Percentiles rank a stretch among this genome's conserved stretches.
phyloP scores from a whole-genome alignment of 768 basidiomycete species.

The Tubosaeta sp. region DNA sequence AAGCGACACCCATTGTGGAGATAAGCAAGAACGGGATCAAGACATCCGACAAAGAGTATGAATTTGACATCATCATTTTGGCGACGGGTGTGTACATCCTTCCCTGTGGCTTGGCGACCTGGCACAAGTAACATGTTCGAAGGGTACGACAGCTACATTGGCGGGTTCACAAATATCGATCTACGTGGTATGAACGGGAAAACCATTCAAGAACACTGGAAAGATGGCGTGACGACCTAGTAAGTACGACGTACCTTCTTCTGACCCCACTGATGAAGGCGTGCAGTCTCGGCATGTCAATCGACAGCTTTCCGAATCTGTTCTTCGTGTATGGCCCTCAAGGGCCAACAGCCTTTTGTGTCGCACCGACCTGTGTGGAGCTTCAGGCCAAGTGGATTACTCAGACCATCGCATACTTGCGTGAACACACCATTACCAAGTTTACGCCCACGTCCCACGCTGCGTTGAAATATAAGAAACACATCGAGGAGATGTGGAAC shows the following conservation, averaged over 20 bases:
- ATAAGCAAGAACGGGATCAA: conserved; percentile 7
- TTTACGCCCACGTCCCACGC: conserved; percentile 8
- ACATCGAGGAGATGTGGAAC: background rate
- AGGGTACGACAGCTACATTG: conserved; percentile 12
- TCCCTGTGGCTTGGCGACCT: background rate
- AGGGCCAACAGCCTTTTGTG: conserved; percentile 7
- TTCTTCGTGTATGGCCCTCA: conserved; percentile 9
- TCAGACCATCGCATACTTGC: conserved; percentile 8
- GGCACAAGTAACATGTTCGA: no score
- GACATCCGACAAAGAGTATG: conserved; percentile 4
- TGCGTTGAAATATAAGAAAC: conserved; percentile 10
- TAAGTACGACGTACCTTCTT: background rate
- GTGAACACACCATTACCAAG: conserved; percentile 10
- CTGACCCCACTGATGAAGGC: background rate
- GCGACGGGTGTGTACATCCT: conserved; percentile 11
- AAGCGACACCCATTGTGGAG: conserved; percentile 6
- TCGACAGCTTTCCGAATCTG: conserved; percentile 14
- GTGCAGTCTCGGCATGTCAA: conserved; percentile 12
- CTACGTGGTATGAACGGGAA: conserved; percentile 10
- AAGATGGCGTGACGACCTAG: conserved; percentile 12
- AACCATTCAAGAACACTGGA: conserved; percentile 16
- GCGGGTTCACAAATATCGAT: conserved; percentile 7
- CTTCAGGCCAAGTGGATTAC: conserved; percentile 9
- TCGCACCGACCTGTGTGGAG: conserved; percentile 2
- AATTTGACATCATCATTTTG: conserved; percentile 12